Conservation (phyloP, 768 basidiomycete species). For the Trametes cinnabarina region DNA sequence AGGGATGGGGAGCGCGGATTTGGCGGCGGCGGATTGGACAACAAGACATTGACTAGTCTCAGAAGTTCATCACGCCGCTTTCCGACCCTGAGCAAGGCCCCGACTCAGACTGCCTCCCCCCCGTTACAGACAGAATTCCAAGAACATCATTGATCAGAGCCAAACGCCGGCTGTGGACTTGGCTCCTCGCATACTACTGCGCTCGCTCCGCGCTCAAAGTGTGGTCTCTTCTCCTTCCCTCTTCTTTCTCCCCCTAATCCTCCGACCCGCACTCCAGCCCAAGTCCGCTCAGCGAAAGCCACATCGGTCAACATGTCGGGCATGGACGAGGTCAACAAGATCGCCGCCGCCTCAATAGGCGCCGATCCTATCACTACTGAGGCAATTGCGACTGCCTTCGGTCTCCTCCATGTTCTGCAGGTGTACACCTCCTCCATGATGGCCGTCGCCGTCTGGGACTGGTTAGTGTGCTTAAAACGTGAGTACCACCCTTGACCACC, state of each 20-base stretch:
- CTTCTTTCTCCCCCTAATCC: not conserved
- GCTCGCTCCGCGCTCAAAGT: not conserved
- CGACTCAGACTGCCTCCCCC: not conserved
- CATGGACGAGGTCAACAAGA: slow-evolving; percentile 12
- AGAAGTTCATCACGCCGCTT: not conserved
- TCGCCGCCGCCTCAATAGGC: slow-evolving; percentile 7
- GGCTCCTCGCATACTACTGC: too few relatives aligned
- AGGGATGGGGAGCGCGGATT: not conserved
- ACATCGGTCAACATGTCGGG: slow-evolving; percentile 1
- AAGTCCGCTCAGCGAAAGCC: too few relatives aligned
- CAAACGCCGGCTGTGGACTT: not conserved
- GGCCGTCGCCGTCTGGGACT: slow-evolving; percentile 11
- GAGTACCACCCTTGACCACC: not conserved
- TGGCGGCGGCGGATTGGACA: not conserved
- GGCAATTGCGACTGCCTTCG: slow-evolving; percentile 4
- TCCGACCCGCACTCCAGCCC: not conserved
- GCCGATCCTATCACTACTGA: slow-evolving; percentile 5
- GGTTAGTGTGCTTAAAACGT: slow-evolving; percentile 2
- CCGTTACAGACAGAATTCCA: not conserved
- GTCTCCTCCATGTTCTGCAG: slow-evolving; percentile 5
- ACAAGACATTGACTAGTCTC: not conserved
- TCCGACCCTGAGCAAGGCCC: not conserved
- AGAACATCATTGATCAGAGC: not conserved
- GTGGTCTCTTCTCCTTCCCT: not conserved
- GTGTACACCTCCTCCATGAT: slow-evolving; percentile 11